Evolutionary conservation across 108 stramenopile species (phyloP).

Genomic region (Pseudonitzschia pungens): DNA sequence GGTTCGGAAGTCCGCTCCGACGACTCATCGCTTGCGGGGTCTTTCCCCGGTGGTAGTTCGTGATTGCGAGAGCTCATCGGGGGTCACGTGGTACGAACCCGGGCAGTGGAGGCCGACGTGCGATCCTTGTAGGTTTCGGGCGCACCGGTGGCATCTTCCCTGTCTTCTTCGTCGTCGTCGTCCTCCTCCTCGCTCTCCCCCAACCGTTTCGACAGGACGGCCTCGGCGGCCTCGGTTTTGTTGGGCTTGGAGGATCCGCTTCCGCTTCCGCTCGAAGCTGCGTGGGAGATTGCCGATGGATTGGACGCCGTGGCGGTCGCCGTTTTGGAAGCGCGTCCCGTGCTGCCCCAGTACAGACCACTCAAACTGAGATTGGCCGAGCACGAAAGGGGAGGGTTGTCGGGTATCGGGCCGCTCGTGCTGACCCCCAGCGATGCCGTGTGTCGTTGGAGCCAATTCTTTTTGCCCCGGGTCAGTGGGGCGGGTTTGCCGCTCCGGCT

Average conservation of each 20-base stretch:
- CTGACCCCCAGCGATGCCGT: slow-evolving; percentile 52
- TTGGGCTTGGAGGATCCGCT: neutral
- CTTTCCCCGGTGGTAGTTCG: too few species aligned
- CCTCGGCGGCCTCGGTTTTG: too few species aligned
- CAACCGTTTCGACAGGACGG: neutral
- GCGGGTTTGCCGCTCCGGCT: neutral
- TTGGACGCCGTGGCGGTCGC: neutral
- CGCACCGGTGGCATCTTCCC: too few species aligned
- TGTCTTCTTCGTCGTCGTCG: neutral
- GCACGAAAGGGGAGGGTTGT: slow-evolving; percentile 57
- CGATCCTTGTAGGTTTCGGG: neutral
- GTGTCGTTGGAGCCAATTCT: slow-evolving; percentile 44
- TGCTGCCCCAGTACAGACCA: slow-evolving; percentile 53
- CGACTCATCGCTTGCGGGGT: too few species aligned
- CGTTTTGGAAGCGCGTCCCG: neutral
- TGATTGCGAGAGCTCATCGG: too few species aligned
- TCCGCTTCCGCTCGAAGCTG: neutral
- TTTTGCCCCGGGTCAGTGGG: slow-evolving; percentile 17
- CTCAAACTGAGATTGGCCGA: slow-evolving; percentile 53
- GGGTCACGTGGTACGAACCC: neutral
- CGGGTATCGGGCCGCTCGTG: slow-evolving; percentile 52
- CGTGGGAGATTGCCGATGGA: neutral
- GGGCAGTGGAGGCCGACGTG: neutral
- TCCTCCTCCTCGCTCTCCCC: neutral
- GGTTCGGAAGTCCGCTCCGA: too few species aligned